Evolutionary conservation across 2,329 filamentous ascomycete genomes (phyloP).

Genomic region (Ophiostoma ips): DNA sequence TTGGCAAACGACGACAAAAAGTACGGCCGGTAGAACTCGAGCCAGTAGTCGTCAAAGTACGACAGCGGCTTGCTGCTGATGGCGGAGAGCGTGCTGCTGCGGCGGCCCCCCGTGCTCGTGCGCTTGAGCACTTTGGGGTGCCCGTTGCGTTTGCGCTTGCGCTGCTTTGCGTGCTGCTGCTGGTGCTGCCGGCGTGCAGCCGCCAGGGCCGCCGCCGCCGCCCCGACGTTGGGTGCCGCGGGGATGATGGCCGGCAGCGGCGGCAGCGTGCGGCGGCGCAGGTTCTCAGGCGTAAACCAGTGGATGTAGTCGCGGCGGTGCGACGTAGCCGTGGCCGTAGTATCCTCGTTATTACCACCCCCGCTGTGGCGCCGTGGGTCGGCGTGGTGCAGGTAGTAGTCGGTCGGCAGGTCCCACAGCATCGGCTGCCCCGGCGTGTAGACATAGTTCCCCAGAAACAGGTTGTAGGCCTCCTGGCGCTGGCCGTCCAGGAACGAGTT

Average conservation of each 20-base stretch:
- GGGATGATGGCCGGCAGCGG: conserved; percentile 20
- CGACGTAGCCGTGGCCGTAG: too few relatives aligned
- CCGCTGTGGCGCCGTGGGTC: conserved; percentile 63
- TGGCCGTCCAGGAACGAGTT: conserved; percentile 95
- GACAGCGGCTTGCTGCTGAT: conserved; percentile 31
- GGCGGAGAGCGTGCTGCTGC: conserved; percentile 16
- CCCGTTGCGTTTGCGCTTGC: neutral
- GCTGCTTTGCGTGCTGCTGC: conserved; percentile 2
- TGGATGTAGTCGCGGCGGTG: conserved; percentile 54
- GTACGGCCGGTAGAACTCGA: conserved; percentile 87
- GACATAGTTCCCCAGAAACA: conserved; percentile 93
- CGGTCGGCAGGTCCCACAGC: conserved; percentile 89
- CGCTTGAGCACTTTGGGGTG: neutral
- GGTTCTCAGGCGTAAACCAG: conserved; percentile 68
- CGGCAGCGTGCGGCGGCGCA: conserved; percentile 50
- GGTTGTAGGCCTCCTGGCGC: conserved; percentile 91
- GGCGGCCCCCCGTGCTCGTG: neutral
- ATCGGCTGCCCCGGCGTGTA: conserved; percentile 79
- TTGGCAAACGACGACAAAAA: conserved; percentile 82
- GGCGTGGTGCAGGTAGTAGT: conserved; percentile 91
- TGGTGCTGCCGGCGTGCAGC: neutral
- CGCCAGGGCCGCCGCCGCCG: conserved; percentile 15
- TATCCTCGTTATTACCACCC: conserved; percentile 15
- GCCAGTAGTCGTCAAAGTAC: conserved; percentile 87
- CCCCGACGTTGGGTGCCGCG: conserved; percentile 36